A percentile compares a stretch with the other conserved stretches of the same genome.
Conservation (phyloP, 2,329 filamentous ascomycete species). For the Taxawa tesnikishii region DNA sequence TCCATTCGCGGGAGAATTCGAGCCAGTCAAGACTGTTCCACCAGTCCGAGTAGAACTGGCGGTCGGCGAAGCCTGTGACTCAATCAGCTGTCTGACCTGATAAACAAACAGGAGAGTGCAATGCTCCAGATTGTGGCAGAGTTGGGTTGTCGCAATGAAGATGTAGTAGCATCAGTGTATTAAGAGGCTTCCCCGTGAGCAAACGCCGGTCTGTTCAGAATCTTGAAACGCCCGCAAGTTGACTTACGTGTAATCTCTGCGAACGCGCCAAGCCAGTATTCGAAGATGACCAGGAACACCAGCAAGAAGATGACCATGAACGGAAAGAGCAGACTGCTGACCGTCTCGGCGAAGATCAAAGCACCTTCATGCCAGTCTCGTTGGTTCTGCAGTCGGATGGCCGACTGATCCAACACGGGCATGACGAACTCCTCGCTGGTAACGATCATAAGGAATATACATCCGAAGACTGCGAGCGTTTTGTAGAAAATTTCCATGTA, state of each 20-base stretch:
- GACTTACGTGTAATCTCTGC: slow-evolving; percentile 69
- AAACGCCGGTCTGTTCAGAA: too few relatives aligned
- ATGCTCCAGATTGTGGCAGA: too few relatives aligned
- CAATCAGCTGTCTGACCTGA: slow-evolving; percentile 7
- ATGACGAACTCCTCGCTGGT: slow-evolving; percentile 92
- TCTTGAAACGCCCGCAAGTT: too few relatives aligned
- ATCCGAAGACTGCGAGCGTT: slow-evolving; percentile 80
- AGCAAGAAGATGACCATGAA: slow-evolving; percentile 95
- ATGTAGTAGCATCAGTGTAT: too few relatives aligned
- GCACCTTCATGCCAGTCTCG: slow-evolving; percentile 49
- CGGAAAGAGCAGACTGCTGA: slow-evolving; percentile 84
- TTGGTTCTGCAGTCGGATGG: slow-evolving; percentile 36
- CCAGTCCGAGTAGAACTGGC: slow-evolving; percentile 78
- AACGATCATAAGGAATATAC: slow-evolving; percentile 87
- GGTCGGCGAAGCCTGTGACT: slow-evolving; percentile 61
- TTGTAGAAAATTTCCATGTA: slow-evolving; percentile 79
- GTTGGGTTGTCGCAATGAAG: too few relatives aligned
- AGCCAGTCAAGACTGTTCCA: slow-evolving; percentile 76
- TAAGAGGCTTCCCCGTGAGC: too few relatives aligned
- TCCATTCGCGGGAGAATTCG: slow-evolving; percentile 87
- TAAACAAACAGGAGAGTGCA: background rate
- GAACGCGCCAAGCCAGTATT: slow-evolving; percentile 88
- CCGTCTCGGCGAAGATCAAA: slow-evolving; percentile 77
- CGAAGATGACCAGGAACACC: slow-evolving; percentile 96
- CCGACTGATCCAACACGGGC: slow-evolving; percentile 69